Base-by-base conservation (phyloP, 352 stramenopile genomes). In the Peronospora farinosa region DNA sequence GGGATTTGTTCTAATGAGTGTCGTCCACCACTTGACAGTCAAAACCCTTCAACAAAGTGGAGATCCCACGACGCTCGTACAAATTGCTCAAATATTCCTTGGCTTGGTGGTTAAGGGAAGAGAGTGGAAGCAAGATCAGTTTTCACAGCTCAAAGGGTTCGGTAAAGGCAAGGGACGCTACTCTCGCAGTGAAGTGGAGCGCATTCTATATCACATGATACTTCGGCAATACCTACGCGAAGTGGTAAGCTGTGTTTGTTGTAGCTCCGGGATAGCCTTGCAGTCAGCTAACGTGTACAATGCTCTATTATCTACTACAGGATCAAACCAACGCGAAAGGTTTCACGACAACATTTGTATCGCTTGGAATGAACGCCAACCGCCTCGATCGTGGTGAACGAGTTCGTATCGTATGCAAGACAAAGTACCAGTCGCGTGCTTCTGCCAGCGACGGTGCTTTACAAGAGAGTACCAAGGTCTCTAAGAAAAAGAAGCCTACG, bases 201-300 rank as follows among this genome's bases (percentile, higher is more conserved):
- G 83, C 10, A 86, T 94, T 39, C 54, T 94, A 35, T 92, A 90
- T 52, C 80, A 92, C 65, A 94, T 94, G 83, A 73, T 94, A 42
- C 66, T 94, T 53, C 78, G 78, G 15, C 78, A 94, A 46, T 94
- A 91, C 23, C 45, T 92, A 11, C 65, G 75, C 3, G 83, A 94
- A 69, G 46, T 87, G 36, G 72, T 80, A 60, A 50, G 65, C 47
- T 25, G 10, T 27, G 15, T 2, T 40, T 48, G 47, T 12, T 19
- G 13, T 7, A 11, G 38, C 25, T 30, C 9, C 4, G 13, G 15
- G 32, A 11, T 27, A 33, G 30, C 15, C 7, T 1, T 3, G 0
- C 19, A 47, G 30, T 35, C 1, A 38, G 13, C 16, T 54, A 40
- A 54, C 21, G 25, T 16, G 5, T 38, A 36, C 17, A 16, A 5